Percentiles rank a stretch among this genome's conserved stretches.
phyloP scores from a whole-genome alignment of 148 eudicot genomes.

The Chenopodium suecicum region DNA sequence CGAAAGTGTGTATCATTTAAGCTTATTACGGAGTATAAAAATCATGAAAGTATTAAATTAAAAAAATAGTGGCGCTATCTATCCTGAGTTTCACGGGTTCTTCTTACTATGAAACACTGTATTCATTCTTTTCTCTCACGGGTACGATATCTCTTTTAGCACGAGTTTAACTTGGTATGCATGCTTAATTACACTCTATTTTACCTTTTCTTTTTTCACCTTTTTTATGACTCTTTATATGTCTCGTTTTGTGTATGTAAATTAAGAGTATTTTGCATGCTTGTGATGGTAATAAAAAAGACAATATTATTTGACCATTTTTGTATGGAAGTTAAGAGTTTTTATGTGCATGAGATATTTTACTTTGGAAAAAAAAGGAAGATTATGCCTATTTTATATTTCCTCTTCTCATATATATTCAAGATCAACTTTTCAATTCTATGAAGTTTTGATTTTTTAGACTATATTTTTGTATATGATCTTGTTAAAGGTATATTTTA shows the following conservation, averaged over 20 bases:
- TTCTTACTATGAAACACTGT: constrained; percentile 18
- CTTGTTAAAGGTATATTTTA: too few relatives aligned
- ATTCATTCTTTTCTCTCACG: not conserved
- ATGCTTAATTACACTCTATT: constrained; percentile 9
- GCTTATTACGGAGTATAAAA: not conserved
- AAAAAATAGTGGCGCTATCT: constrained; percentile 40
- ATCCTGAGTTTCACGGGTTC: constrained; percentile 53
- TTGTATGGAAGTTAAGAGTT: too few relatives aligned
- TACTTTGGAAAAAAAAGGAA: too few relatives aligned
- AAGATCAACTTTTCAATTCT: too few relatives aligned
- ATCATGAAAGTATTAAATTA: not conserved
- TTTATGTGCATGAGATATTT: too few relatives aligned
- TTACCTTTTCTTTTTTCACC: not conserved
- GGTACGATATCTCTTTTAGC: not conserved
- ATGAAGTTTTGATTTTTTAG: too few relatives aligned
- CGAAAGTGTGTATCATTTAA: not conserved
- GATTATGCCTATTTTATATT: too few relatives aligned
- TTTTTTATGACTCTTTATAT: not conserved
- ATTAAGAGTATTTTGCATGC: not conserved
- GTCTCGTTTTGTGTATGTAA: not conserved
- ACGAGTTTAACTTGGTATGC: constrained; percentile 1
- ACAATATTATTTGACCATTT: too few relatives aligned
- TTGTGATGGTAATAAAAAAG: not conserved
- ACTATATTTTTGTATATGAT: too few relatives aligned
- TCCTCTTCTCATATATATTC: too few relatives aligned